These are phyloP conservation scores for Coemansia sp. DNA, from an alignment of 192 early-diverging fungal species.

Conservation along the genomic window DNA sequence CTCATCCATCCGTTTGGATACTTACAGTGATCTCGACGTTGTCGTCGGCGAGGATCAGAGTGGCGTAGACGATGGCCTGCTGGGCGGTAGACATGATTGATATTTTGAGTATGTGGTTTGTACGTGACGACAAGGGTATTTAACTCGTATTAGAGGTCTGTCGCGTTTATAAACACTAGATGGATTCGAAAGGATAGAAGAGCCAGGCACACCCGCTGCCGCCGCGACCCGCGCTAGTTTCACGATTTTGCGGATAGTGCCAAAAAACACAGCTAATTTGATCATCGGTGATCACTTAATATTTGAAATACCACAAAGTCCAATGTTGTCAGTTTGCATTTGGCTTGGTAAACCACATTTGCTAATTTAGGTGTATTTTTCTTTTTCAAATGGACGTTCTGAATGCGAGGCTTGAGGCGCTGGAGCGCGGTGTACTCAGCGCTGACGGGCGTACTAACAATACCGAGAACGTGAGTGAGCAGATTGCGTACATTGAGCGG, in stretches of 20 bases:
- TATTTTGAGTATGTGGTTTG: slow-evolving; percentile 19
- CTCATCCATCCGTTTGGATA: slow-evolving; percentile 43
- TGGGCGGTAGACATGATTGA: slow-evolving; percentile 65
- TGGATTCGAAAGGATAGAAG: slow-evolving; percentile 6
- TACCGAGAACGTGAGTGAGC: slow-evolving; percentile 16
- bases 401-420: slow-evolving; percentile 23
- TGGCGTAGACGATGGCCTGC: slow-evolving; percentile 91
- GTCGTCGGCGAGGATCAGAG: slow-evolving; percentile 98
- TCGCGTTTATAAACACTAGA: slow-evolving; percentile 35
- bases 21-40: slow-evolving; percentile 92
- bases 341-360: no score
- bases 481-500: slow-evolving; percentile 34
- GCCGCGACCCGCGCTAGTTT: background rate
- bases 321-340: no score
- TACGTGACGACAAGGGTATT: slow-evolving; percentile 38
- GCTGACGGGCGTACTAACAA: background rate
- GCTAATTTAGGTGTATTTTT: background rate
- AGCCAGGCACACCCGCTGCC: slow-evolving; percentile 7
- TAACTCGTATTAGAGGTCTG: slow-evolving; percentile 52
- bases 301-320: background rate
- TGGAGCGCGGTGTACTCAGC: slow-evolving; percentile 40
- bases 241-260: background rate
- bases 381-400: slow-evolving; percentile 31
- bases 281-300: background rate
- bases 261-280: background rate